A percentile compares a stretch with the other conserved stretches of the same genome.
These are phyloP conservation scores for Monilinia vaccinii-corymbosi DNA, from an alignment of 2,329 filamentous ascomycete genomes.

Conservation along the genomic window DNA sequence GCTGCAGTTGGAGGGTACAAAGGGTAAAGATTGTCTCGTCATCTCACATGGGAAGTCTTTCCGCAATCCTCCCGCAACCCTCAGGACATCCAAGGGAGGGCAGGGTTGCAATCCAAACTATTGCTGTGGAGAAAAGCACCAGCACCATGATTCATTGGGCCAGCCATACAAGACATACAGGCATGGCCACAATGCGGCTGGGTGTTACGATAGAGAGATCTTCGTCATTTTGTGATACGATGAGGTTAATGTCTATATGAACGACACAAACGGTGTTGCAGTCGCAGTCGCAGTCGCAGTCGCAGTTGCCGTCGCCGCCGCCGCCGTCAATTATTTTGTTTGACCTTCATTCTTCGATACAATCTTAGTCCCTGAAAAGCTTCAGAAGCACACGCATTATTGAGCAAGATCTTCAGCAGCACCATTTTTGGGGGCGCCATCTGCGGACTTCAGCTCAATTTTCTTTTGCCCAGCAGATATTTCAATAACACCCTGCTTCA, in stretches of 20 bases:
- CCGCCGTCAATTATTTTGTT: neutral
- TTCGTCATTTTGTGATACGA: slow-evolving; percentile 3
- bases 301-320: neutral
- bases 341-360: neutral
- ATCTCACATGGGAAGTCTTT: neutral
- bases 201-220: neutral
- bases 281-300: neutral
- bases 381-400: neutral
- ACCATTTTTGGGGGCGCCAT: neutral
- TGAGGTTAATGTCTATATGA: neutral
- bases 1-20: neutral
- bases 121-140: neutral
- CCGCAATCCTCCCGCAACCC: neutral
- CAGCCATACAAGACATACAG: neutral
- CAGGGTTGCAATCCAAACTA: neutral
- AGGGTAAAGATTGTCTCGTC: neutral
- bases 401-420: neutral
- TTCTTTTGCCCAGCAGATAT: neutral
- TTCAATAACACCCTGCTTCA: neutral
- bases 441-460: neutral
- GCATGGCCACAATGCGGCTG: slow-evolving; percentile 7
- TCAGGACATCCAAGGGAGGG: neutral
- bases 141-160: neutral
- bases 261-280: slow-evolving; percentile 1
- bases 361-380: neutral